phyloP scores from a whole-genome alignment of 305 asterid genomes.

The Fraxinus paxiana region DNA sequence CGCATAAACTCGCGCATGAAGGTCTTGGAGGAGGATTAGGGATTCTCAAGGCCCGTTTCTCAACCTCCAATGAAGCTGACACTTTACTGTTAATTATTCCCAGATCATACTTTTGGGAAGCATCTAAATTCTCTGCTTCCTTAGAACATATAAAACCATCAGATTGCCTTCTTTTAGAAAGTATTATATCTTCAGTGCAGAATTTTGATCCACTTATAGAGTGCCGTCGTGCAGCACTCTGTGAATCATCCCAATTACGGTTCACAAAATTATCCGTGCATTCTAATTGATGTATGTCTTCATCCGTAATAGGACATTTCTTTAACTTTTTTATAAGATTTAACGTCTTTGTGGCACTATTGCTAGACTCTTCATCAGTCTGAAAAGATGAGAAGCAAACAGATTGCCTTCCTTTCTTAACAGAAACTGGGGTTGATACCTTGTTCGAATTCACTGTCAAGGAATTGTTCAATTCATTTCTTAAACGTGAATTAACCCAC shows the following conservation, averaged over 20 bases:
- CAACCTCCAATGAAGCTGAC: conserved; percentile 55
- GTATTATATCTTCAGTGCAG: conserved; percentile 43
- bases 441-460: conserved; percentile 37
- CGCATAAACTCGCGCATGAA: conserved; percentile 35
- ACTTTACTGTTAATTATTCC: conserved; percentile 37
- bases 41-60: conserved; percentile 63
- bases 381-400: conserved; percentile 49
- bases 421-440: conserved; percentile 38
- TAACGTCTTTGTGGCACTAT: conserved; percentile 42
- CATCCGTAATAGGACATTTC: conserved; percentile 77
- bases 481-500: conserved; percentile 84
- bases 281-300: conserved; percentile 53
- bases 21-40: conserved; percentile 94
- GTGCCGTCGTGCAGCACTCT: conserved; percentile 55
- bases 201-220: conserved; percentile 74
- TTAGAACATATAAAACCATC: conserved; percentile 65
- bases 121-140: conserved; percentile 51
- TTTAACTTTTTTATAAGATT: conserved; percentile 65
- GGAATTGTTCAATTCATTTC: conserved; percentile 59
- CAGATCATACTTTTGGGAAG: conserved; percentile 43
- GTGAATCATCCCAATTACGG: conserved; percentile 42
- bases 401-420: conserved; percentile 53
- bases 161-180: conserved; percentile 63
- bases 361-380: conserved; percentile 47
- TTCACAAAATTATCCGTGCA: conserved; percentile 29